A percentile compares a stretch with the other conserved stretches of the same genome.
These are phyloP conservation scores for Colletotrichum coccodes DNA, from an alignment of 2,329 filamentous ascomycete genomes.

Conservation along the genomic window DNA sequence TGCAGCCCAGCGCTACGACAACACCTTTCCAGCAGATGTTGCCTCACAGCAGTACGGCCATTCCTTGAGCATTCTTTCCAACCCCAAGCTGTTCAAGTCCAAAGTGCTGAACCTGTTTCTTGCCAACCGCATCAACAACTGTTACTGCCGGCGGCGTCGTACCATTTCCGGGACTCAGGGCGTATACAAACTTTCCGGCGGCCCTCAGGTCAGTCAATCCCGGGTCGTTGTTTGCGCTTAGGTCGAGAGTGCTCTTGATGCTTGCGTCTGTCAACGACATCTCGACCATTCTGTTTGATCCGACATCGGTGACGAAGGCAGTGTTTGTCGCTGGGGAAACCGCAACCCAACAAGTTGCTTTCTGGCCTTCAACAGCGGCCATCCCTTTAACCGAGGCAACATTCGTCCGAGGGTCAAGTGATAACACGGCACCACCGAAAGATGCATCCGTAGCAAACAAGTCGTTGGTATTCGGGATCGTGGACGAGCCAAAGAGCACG, in stretches of 20 bases:
- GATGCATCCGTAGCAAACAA: conserved; percentile 68
- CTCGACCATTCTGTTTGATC: conserved; percentile 63
- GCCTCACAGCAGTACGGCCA: conserved; percentile 1
- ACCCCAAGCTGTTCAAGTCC: not conserved
- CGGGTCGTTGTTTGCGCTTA: conserved; percentile 55
- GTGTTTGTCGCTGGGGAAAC: conserved; percentile 58
- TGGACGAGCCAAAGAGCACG: conserved; percentile 64
- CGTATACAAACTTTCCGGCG: conserved; percentile 66
- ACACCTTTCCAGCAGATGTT: accelerated
- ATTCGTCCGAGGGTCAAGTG: conserved; percentile 46
- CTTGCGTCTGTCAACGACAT: conserved; percentile 61
- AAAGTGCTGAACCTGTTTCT: conserved; percentile 23
- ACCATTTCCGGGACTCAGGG: conserved; percentile 63
- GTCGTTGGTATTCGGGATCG: conserved; percentile 53
- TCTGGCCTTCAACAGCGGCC: conserved; percentile 59
- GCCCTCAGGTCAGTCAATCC: conserved; percentile 66
- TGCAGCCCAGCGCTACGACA: not conserved
- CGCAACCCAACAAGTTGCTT: conserved; percentile 67
- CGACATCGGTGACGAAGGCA: conserved; percentile 69
- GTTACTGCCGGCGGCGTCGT: conserved; percentile 46
- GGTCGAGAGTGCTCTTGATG: conserved; percentile 54
- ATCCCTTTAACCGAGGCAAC: conserved; percentile 48
- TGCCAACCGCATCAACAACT: conserved; percentile 45
- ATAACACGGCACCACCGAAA: conserved; percentile 64
- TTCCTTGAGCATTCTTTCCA: conserved; percentile 22